A percentile compares a stretch with the other conserved stretches of the same genome.
These are phyloP conservation scores for Hyaloscypha finlandica DNA, from an alignment of 495 filamentous ascomycete genomes.

Conservation along the genomic window DNA sequence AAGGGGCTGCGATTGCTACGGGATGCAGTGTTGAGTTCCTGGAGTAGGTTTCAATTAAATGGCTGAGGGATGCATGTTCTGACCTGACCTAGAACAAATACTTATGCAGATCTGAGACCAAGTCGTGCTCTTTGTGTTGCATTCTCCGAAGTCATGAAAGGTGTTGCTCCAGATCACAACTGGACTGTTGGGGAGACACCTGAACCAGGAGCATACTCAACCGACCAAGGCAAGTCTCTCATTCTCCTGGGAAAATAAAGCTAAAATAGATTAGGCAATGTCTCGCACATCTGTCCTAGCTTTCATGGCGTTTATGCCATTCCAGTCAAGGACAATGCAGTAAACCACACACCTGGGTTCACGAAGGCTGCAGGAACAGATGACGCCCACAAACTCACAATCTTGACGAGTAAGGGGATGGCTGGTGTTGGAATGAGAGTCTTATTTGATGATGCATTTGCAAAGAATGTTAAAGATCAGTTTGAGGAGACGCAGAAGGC, in stretches of 20 bases:
- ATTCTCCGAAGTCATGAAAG: conserved; percentile 52
- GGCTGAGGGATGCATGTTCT: no score
- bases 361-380: conserved; percentile 51
- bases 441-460: conserved; percentile 49
- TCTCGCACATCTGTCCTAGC: conserved; percentile 56
- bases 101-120: conserved; percentile 55
- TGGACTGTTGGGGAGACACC: conserved; percentile 37
- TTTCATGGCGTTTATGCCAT: conserved; percentile 61
- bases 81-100: conserved; percentile 36
- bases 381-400: conserved; percentile 45
- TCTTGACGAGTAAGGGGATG: conserved; percentile 59
- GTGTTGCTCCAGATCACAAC: conserved; percentile 34
- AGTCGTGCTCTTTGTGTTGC: conserved; percentile 50
- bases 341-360: conserved; percentile 58
- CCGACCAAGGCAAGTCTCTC: background rate
- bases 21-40: conserved; percentile 53
- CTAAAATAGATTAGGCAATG: conserved; percentile 50
- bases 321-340: conserved; percentile 42
- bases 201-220: conserved; percentile 42
- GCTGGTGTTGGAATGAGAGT: conserved; percentile 52
- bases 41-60: conserved; percentile 27
- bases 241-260: background rate
- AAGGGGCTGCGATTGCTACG: conserved; percentile 56
- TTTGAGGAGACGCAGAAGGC: conserved; percentile 33
- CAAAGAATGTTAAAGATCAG: conserved; percentile 40